These are phyloP conservation scores for Pleurotus cornucopiae DNA, from an alignment of 768 basidiomycete genomes.

Conservation along the genomic window DNA sequence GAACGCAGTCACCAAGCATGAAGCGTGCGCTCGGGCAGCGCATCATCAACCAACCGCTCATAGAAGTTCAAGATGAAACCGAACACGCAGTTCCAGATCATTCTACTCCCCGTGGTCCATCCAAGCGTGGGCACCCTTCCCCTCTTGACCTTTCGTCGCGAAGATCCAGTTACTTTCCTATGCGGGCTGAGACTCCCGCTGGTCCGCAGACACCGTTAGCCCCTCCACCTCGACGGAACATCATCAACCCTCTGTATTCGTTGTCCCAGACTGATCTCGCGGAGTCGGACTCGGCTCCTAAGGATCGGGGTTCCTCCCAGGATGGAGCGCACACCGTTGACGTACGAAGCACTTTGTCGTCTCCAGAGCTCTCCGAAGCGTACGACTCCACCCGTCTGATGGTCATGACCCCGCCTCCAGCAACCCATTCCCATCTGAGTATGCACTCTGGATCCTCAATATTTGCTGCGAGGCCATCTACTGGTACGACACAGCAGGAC, in stretches of 20 bases:
- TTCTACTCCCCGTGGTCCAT: constrained; percentile 17
- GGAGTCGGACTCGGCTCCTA: constrained; percentile 1
- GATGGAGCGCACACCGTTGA: constrained; percentile 12
- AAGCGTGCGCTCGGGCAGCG: constrained; percentile 38
- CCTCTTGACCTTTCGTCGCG: constrained; percentile 21
- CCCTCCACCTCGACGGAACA: constrained; percentile 58
- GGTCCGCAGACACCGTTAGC: constrained; percentile 57
- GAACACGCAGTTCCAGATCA: constrained; percentile 14
- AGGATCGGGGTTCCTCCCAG: constrained; percentile 6
- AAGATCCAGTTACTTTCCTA: constrained; percentile 41
- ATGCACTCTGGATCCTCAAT: constrained; percentile 26
- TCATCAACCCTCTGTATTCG: constrained; percentile 47
- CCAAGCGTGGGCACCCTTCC: constrained; percentile 15
- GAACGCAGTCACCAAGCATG: constrained; percentile 18
- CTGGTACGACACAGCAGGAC: constrained; percentile 15
- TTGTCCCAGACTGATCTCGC: constrained; percentile 53
- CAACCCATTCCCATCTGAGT: constrained; percentile 17
- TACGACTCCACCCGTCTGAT: constrained; percentile 27
- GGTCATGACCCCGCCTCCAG: constrained; percentile 45
- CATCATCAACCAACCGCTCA: constrained; percentile 33
- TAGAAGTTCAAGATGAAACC: constrained; percentile 12
- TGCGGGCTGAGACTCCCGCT: constrained; percentile 62
- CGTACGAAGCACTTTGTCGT: constrained; percentile 49
- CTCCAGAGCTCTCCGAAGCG: constrained; percentile 46
- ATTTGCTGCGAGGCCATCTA: constrained; percentile 12